Percentiles rank a stretch among this genome's conserved stretches.
phyloP scores from a whole-genome alignment of 106 monocot genomes.

The Alisma plantagoaquatica region DNA sequence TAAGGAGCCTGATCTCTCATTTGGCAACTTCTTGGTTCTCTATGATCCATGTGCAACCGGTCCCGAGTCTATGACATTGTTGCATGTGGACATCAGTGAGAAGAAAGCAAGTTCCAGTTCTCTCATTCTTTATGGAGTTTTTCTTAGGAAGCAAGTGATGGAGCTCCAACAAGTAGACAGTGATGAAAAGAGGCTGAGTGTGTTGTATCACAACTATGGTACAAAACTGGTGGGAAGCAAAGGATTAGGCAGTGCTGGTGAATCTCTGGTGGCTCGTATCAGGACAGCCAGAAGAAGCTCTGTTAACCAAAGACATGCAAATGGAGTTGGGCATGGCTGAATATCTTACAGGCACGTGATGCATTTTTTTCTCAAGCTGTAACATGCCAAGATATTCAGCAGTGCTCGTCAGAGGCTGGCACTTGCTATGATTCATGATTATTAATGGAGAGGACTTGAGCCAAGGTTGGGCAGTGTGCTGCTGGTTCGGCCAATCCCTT shows the following conservation, averaged over 20 bases:
- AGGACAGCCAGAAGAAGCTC: slow-evolving; percentile 25
- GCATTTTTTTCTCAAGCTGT: too few relatives aligned
- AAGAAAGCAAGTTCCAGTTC: slow-evolving; percentile 28
- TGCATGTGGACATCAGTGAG: slow-evolving; percentile 39
- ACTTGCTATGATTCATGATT: too few relatives aligned
- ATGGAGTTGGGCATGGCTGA: slow-evolving; percentile 12
- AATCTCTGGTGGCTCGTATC: slow-evolving; percentile 52
- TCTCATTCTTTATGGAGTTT: slow-evolving; percentile 51
- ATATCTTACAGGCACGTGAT: neutral
- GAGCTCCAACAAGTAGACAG: slow-evolving; percentile 47
- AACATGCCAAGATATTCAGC: too few relatives aligned
- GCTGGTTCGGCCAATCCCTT: too few relatives aligned
- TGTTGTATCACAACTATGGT: slow-evolving; percentile 44
- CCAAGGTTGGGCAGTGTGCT: too few relatives aligned
- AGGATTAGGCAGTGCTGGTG: slow-evolving; percentile 46
- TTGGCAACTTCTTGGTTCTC: slow-evolving; percentile 57
- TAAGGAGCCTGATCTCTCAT: slow-evolving; percentile 36
- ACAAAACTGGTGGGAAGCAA: slow-evolving; percentile 56
- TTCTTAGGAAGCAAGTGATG: slow-evolving; percentile 43
- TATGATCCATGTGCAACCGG: slow-evolving; percentile 40
- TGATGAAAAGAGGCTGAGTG: slow-evolving; percentile 43
- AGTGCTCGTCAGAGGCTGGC: too few relatives aligned
- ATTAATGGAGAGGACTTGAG: too few relatives aligned
- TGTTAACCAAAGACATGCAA: slow-evolving; percentile 4
- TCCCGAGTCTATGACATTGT: slow-evolving; percentile 40